Evolutionary conservation across 116 monocot genomes (phyloP).

Genomic region (Cymodocea nodosa): DNA sequence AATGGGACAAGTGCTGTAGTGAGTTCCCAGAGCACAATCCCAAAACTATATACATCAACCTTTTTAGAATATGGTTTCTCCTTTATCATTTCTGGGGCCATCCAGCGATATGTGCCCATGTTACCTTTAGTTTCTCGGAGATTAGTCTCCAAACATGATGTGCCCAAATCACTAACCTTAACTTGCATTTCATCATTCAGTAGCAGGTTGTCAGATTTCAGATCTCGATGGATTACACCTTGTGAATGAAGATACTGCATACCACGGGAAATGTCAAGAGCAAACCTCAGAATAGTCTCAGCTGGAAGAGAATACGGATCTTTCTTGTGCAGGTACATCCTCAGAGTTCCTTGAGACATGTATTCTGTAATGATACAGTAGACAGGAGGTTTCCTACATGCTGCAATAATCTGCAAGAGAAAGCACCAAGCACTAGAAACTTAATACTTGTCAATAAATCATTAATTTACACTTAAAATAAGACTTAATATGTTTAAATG

Average conservation of each 20-base stretch:
- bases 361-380: slow-evolving; percentile 94
- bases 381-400: slow-evolving; percentile 82
- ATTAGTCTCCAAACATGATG: slow-evolving; percentile 66
- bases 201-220: slow-evolving; percentile 84
- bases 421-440: background rate
- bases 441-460: background rate
- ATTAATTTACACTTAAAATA: too few species aligned
- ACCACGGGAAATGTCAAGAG: slow-evolving; percentile 85
- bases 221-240: slow-evolving; percentile 89
- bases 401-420: slow-evolving; percentile 72
- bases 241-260: slow-evolving; percentile 88
- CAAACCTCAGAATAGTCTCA: slow-evolving; percentile 62
- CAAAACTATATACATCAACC: slow-evolving; percentile 91
- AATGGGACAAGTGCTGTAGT: slow-evolving; percentile 83
- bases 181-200: slow-evolving; percentile 84
- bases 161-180: slow-evolving; percentile 91
- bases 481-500: too few species aligned
- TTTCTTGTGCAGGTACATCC: slow-evolving; percentile 93
- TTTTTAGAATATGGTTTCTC: slow-evolving; percentile 75
- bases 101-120: slow-evolving; percentile 98
- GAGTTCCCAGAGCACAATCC: slow-evolving; percentile 88
- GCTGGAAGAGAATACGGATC: slow-evolving; percentile 73
- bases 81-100: slow-evolving; percentile 97
- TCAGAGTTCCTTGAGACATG: slow-evolving; percentile 87
- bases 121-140: slow-evolving; percentile 44